Evolutionary conservation across 352 stramenopile species (phyloP).

Genomic region (Pythium utonaiense): DNA sequence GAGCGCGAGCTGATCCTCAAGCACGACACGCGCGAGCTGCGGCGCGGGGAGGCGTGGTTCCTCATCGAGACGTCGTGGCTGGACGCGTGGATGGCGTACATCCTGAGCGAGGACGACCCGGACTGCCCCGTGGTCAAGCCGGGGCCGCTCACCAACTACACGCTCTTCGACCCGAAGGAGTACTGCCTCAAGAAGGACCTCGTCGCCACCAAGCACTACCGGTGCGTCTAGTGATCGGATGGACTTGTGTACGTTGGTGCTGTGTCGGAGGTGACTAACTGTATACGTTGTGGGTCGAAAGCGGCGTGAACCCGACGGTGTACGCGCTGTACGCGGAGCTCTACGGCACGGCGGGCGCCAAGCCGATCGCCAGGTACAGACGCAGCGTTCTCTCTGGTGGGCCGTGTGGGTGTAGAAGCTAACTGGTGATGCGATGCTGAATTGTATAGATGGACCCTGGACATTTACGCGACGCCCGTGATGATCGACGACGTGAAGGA

Average conservation of each 20-base stretch:
- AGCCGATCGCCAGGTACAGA: slow-evolving; percentile 51
- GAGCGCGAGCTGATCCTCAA: slow-evolving; percentile 67
- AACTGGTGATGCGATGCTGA: not conserved
- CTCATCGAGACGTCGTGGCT: slow-evolving; percentile 76
- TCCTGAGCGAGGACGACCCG: slow-evolving; percentile 61
- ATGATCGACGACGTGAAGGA: slow-evolving; percentile 73
- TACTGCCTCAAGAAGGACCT: slow-evolving; percentile 62
- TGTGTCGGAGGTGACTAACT: no score
- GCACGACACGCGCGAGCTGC: slow-evolving; percentile 63
- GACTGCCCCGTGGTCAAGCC: slow-evolving; percentile 44
- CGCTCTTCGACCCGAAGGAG: slow-evolving; percentile 68
- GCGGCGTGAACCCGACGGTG: slow-evolving; percentile 72
- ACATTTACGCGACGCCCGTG: slow-evolving; percentile 75
- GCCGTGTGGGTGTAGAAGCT: not conserved
- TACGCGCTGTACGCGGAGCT: slow-evolving; percentile 75
- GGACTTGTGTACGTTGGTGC: no score
- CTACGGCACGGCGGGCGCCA: slow-evolving; percentile 61
- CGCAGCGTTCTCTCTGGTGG: not conserved
- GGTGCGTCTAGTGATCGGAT: no score
- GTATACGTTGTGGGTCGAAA: slow-evolving; percentile 10
- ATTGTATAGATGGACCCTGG: slow-evolving; percentile 51
- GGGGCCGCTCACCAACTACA: slow-evolving; percentile 64
- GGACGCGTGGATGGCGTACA: slow-evolving; percentile 78
- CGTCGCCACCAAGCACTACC: slow-evolving; percentile 65
- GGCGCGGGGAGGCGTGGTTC: slow-evolving; percentile 72